A percentile compares a stretch with the other conserved stretches of the same genome.
Conservation (phyloP, 2,329 filamentous ascomycete species). For the Colletotrichum euphorbiae region DNA sequence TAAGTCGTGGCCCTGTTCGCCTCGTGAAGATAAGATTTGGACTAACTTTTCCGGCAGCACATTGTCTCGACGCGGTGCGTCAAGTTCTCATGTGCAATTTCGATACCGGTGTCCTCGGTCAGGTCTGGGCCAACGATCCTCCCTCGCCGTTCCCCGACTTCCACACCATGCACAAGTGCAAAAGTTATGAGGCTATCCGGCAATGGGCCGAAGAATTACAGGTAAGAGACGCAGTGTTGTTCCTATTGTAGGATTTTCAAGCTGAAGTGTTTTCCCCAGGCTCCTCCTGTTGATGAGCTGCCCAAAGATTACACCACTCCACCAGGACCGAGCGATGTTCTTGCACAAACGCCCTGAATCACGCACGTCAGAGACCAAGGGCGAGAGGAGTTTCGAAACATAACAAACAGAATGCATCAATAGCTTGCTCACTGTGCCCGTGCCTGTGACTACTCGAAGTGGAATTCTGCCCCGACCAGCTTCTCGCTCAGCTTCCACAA, state of each 20-base stretch:
- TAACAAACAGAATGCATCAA: too few relatives aligned
- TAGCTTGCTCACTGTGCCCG: too few relatives aligned
- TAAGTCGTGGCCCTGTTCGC: conserved; percentile 49
- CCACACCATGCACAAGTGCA: conserved; percentile 69
- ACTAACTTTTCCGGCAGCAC: conserved; percentile 51
- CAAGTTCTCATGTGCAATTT: conserved; percentile 73
- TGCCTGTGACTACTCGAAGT: conserved; percentile 30
- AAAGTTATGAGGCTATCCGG: conserved; percentile 65
- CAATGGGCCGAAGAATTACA: conserved; percentile 67
- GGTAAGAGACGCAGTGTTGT: conserved; percentile 41
- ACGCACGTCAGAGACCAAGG: too few relatives aligned
- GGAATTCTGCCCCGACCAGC: conserved; percentile 48
- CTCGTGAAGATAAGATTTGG: too few relatives aligned
- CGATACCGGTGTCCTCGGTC: conserved; percentile 70
- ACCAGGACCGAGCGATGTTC: conserved; percentile 18
- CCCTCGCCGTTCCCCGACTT: conserved; percentile 70
- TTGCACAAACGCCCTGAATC: conserved; percentile 16
- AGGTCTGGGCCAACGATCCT: conserved; percentile 66
- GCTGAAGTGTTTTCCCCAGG: conserved; percentile 9
- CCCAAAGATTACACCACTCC: conserved; percentile 20
- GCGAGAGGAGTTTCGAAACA: too few relatives aligned
- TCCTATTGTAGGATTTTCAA: neutral
- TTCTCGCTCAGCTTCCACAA: conserved; percentile 51
- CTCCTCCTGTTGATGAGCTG: conserved; percentile 21
- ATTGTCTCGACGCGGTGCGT: conserved; percentile 71